Evolutionary conservation across 345 rosid species (phyloP), one percentile per base, ranked within the genome.

Genomic region (Diplotaxis tenuifolia): DNA sequence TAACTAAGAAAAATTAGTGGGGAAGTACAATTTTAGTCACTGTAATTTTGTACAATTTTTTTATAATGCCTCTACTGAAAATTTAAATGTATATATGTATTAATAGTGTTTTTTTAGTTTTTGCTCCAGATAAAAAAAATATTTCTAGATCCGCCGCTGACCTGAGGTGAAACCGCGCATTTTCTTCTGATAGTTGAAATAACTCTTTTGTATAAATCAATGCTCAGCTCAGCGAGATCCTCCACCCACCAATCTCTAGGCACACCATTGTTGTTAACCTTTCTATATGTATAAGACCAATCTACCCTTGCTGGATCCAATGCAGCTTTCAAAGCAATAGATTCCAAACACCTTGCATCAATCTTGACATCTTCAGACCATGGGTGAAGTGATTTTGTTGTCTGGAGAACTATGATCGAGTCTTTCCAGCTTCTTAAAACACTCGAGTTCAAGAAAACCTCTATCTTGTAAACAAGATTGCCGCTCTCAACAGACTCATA

Each of bases 161-260:
- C n/a, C n/a, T n/a, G n/a, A n/a, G n/a, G n/a, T n/a, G 84, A 64
- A 73, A 80, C 81, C 0, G 84, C 65, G 2, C 81, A 83, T 58
- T 83, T 89, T 15, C 86, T 70, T 77, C 73, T 79, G n/a, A 85
- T 82, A 21, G 78, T 83, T 23, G 25, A 23, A 23, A 79, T 21
- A 5, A 83, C 86, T 60, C 83, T 81, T 60, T 82, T 85, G 68
- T 82, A 89, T 62, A 55, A 89, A 52, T 89, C 92, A 47, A 87
- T 71, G 47, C 79, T 80, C 56, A 89, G 89, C 62, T 89, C 95
- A 4, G 82, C 75, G 4, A 87, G 76, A 76, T 89, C 95, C 70
- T 89, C 91, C 0, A 89, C 78, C 95, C 95, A 89, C 95, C 95
- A 89, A 70, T 89, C 95, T 71, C 75, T 82, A 1, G 91, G 91